Evolutionary conservation across 1,284 basidiomycete species (phyloP), one percentile per base, ranked within the genome.

Genomic region (Sanguinoderma infundibulare): DNA sequence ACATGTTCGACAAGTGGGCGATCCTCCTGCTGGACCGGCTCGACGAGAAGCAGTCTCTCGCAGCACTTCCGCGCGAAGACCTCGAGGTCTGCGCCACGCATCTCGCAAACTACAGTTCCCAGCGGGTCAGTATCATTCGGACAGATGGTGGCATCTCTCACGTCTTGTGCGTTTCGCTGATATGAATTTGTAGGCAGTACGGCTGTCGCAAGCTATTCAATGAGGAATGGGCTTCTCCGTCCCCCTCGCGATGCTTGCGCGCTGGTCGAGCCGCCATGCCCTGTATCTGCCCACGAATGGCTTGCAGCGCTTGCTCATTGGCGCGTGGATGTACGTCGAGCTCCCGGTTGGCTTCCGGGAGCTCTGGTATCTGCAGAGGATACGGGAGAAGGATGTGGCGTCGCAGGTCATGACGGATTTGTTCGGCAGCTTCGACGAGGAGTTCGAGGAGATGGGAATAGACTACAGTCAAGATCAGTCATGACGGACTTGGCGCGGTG

Each of bases 261-360:
- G 57, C 30, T 52, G 57, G 28, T 53, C 36, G 1, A 40, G 50
- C 39, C 34, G 57, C 24, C 49, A 40, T 7, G n/a, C 42, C 22
- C 40, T 58, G 7, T 58, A 47, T 22, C 35, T 58, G 20, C 57
- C 57, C 5, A 53, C 47, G 50, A 58, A 58, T 30, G 49, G 57
- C 22, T 2, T 52, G 22, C 57, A 58, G 39, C 57, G 57, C 10
- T 9, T 58, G 15, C 20, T 53, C 10, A 10, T 58, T 5, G 26
- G 30, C 17, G 40, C 12, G n/a, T 53, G 39, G 40, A 20, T 58
- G 30, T 52, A 42, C 15, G 32, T 38, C 28, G 57, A 53, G 20
- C 20, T 51, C 20, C 20, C 49, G 0, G 9, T 5, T 3, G 20
- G 4, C 4, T 36, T 24, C 20, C 49, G 49, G 9, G n/a, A 51